phyloP scores from a whole-genome alignment of 352 stramenopile genomes.

The Phytophthora idaei region DNA sequence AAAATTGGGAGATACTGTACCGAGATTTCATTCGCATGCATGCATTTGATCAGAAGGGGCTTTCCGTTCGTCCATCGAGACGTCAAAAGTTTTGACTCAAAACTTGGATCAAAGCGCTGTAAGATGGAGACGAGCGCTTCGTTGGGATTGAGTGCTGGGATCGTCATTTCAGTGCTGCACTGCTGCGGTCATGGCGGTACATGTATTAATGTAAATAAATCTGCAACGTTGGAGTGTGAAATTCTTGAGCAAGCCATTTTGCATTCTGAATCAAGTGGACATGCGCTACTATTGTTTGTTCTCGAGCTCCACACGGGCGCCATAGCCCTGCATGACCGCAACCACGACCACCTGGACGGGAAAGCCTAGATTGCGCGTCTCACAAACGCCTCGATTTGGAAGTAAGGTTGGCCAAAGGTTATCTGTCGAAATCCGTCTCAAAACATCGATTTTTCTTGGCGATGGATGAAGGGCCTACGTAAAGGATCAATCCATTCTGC shows the following conservation, averaged over 20 bases:
- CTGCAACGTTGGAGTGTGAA: slow-evolving; percentile 17
- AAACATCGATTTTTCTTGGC: no score
- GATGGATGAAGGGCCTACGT: no score
- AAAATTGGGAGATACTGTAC: no score
- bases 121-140: slow-evolving; percentile 9
- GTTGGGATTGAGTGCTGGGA: slow-evolving; percentile 7
- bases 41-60: slow-evolving; percentile 21
- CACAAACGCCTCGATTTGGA: no score
- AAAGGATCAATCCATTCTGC: no score
- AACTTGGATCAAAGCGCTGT: background rate
- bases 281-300: background rate
- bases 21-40: background rate
- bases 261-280: slow-evolving; percentile 10
- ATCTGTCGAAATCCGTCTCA: no score
- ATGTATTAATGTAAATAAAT: background rate
- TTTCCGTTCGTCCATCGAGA: slow-evolving; percentile 26
- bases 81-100: background rate
- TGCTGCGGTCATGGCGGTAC: background rate
- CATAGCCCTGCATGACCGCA: background rate
- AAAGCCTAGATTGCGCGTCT: no score
- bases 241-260: slow-evolving; percentile 24
- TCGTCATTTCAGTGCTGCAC: slow-evolving; percentile 7
- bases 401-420: no score
- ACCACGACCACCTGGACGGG: no score
- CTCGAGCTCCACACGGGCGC: background rate